Base-by-base conservation (phyloP, 1,284 basidiomycete genomes). In the Sporisorium scitamineum region DNA sequence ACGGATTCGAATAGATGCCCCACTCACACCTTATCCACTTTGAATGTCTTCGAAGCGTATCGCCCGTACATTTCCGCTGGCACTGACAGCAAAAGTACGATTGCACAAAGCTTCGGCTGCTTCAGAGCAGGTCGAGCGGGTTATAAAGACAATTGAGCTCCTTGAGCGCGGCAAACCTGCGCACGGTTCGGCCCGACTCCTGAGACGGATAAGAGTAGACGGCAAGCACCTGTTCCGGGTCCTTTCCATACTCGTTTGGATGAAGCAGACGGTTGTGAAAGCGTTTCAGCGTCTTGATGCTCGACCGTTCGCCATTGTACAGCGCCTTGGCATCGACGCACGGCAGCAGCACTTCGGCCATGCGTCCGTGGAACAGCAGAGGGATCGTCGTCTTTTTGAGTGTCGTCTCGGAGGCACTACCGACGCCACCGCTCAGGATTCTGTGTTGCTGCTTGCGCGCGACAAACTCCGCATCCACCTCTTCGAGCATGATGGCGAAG, bases 401-500 rank as follows among this genome's bases (percentile, higher is more conserved):
- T 14, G 20, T 18, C 11, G 32, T 22, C 20, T 61, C 54, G 26
- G 29, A 20, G 10, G 18, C 47, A 50, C 27, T 20, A 18, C 27
- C 24, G n/a, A n/a, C n/a, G n/a, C n/a, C n/a, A 22, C 47, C 26
- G 26, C 22, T 41, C 18, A 50, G 44, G 1, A n/a, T 45, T 27
- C 18, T 24, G 1, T 44, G 47, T 39, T 57, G 45, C 57, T 54
- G 64, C 51, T 67, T 68, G 24, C 68, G 60, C 5, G 55, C 44
- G 22, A 60, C 41, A 24, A 54, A 63, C 24, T 72, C 74, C 7
- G 65, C 41, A 50, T 76, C 74, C 29, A 67, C 52, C 50, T 76
- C 74, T 27, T 76, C 58, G 44, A 76, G 53, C 66, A 76, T 67
- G 16, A 76, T n/a, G 7, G 70, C 70, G 29, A 76, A 76, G 2